A percentile compares a stretch with the other conserved stretches of the same genome.
phyloP scores from a whole-genome alignment of 2,329 filamentous ascomycete species.

The Botryotinia globosa region DNA sequence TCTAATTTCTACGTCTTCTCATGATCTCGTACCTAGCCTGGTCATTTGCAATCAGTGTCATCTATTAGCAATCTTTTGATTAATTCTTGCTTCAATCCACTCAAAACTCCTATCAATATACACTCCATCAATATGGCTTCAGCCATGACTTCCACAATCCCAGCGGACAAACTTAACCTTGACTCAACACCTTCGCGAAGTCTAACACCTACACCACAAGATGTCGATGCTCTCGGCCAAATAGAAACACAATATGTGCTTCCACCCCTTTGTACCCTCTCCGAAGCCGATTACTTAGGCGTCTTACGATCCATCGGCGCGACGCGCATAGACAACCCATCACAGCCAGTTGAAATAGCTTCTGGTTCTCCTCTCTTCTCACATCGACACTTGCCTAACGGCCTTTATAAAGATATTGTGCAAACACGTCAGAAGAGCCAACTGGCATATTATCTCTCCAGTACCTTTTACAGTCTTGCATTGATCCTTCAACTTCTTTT shows the following conservation, averaged over 20 bases:
- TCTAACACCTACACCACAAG: constrained; percentile 12
- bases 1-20: not conserved
- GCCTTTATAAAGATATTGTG: constrained; percentile 30
- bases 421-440: constrained; percentile 20
- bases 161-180: not conserved
- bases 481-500: constrained; percentile 32
- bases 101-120: no score
- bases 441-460: constrained; percentile 27
- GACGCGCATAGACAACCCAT: not conserved
- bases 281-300: constrained; percentile 6
- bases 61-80: not conserved
- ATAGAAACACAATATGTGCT: constrained; percentile 13
- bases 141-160: not conserved
- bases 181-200: not conserved
- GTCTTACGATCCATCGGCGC: constrained; percentile 12
- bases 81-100: not conserved
- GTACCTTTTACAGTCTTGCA: constrained; percentile 26
- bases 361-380: constrained; percentile 9
- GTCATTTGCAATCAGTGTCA: not conserved
- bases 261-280: constrained; percentile 9
- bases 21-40: not conserved
- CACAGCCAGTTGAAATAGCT: constrained; percentile 15
- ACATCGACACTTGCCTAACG: constrained; percentile 23
- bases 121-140: not conserved
- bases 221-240: constrained; percentile 14